A percentile compares a stretch with the other conserved stretches of the same genome.
These are phyloP conservation scores for Aspergillus melleus DNA, from an alignment of 2,329 filamentous ascomycete species.

Conservation along the genomic window DNA sequence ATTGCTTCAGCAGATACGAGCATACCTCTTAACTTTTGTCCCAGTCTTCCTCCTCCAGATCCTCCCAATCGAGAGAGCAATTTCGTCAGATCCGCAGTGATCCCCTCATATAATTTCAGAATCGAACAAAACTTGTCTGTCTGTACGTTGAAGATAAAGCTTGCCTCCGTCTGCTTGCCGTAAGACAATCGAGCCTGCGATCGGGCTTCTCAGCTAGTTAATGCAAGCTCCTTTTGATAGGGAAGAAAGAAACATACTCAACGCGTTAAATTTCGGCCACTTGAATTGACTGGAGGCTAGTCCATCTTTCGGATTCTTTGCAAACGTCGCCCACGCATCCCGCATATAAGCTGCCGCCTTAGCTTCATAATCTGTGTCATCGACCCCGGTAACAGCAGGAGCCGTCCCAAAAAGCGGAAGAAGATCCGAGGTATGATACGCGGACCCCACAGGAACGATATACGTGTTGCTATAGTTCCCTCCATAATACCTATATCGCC, in stretches of 20 bases:
- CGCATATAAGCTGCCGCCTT: slow-evolving; percentile 7
- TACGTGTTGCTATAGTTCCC: slow-evolving; percentile 1
- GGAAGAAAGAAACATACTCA: background rate
- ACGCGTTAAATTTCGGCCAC: slow-evolving; percentile 5
- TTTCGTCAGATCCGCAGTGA: background rate
- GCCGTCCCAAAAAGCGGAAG: slow-evolving; percentile 6
- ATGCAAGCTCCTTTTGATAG: too few relatives aligned
- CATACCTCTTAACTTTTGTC: background rate
- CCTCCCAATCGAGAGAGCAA: background rate
- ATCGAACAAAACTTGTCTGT: slow-evolving; percentile 4
- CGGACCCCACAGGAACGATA: slow-evolving; percentile 1
- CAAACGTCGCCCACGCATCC: slow-evolving; percentile 3
- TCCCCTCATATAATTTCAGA: background rate
- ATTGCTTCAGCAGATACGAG: background rate
- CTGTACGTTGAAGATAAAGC: slow-evolving; percentile 1
- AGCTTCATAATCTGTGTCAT: slow-evolving; percentile 1
- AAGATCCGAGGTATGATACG: slow-evolving; percentile 1
- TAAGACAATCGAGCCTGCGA: slow-evolving; percentile 4
- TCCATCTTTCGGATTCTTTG: slow-evolving; percentile 1
- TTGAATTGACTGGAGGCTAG: background rate
- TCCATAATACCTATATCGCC: slow-evolving; percentile 7
- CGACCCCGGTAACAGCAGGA: background rate
- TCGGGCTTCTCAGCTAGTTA: background rate
- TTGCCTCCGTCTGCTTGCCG: slow-evolving; percentile 2
- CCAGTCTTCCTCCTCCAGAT: background rate